Evolutionary conservation across 352 stramenopile species (phyloP).

Genomic region (Globisporangium irregulare): DNA sequence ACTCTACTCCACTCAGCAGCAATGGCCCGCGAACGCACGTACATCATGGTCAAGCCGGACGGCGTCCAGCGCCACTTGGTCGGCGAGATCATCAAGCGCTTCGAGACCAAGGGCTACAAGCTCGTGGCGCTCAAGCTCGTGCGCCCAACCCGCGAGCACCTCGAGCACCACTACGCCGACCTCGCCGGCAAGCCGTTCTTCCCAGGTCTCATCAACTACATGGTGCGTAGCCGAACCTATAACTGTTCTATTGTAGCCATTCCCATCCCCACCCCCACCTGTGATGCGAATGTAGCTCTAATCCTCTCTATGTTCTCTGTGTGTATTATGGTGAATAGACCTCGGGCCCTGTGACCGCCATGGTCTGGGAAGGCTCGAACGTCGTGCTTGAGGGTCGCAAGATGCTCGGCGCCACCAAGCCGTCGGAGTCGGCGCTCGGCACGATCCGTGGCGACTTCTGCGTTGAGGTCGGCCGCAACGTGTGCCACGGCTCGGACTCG

Average conservation of each 20-base stretch:
- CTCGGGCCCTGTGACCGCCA: slow-evolving; percentile 90
- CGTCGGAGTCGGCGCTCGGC: slow-evolving; percentile 91
- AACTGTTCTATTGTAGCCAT: background rate
- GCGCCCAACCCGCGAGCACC: slow-evolving; percentile 74
- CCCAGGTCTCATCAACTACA: slow-evolving; percentile 94
- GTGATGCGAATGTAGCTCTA: background rate
- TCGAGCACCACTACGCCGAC: slow-evolving; percentile 91
- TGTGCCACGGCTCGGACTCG: slow-evolving; percentile 97
- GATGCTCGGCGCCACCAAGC: slow-evolving; percentile 98
- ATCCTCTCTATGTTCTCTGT: background rate
- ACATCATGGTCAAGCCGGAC: slow-evolving; percentile 98
- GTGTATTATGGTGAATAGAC: slow-evolving; percentile 21
- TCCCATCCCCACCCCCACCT: background rate
- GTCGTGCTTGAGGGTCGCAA: slow-evolving; percentile 92
- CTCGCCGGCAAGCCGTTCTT: slow-evolving; percentile 95
- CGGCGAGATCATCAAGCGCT: slow-evolving; percentile 96
- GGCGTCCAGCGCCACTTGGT: slow-evolving; percentile 95
- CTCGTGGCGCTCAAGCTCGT: slow-evolving; percentile 94
- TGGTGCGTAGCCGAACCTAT: slow-evolving; percentile 41
- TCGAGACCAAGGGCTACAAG: slow-evolving; percentile 97
- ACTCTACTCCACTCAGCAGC: background rate
- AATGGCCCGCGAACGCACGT: slow-evolving; percentile 66
- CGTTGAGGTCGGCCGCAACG: slow-evolving; percentile 92
- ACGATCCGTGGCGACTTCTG: slow-evolving; percentile 98
- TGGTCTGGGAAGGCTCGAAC: slow-evolving; percentile 95